Conservation (phyloP, 129 eudicot species). For the Centella asiatica region DNA sequence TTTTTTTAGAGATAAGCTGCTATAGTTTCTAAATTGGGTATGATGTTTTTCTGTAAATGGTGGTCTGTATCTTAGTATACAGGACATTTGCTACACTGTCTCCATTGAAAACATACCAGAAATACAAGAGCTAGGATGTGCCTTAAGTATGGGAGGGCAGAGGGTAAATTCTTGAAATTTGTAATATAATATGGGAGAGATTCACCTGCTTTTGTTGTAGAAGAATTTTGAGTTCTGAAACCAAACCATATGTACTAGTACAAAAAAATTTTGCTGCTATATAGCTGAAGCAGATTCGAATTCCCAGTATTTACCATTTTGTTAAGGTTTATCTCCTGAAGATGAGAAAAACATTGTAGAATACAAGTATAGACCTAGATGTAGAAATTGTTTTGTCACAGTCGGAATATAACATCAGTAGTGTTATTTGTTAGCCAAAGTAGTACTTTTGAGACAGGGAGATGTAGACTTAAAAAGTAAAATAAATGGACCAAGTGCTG, state of each 20-base stretch:
- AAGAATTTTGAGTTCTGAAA: too few relatives aligned
- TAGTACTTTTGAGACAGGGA: neutral
- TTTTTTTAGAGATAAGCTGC: neutral
- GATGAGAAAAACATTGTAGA: neutral
- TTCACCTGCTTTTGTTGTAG: too few relatives aligned
- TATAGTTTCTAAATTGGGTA: neutral
- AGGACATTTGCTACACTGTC: neutral
- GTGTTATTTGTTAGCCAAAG: neutral
- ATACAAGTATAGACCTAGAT: neutral
- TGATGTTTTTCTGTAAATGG: neutral
- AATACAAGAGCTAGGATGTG: neutral
- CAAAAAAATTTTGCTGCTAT: too few relatives aligned
- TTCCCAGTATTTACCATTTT: too few relatives aligned
- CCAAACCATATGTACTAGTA: too few relatives aligned
- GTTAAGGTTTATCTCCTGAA: neutral
- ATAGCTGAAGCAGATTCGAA: too few relatives aligned
- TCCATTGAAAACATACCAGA: neutral
- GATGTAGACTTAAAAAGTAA: neutral
- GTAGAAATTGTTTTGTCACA: neutral
- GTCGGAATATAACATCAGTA: neutral
- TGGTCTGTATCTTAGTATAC: neutral
- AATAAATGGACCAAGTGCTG: neutral
- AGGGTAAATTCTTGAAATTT: too few relatives aligned
- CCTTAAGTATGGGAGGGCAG: too few relatives aligned
- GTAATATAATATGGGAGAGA: too few relatives aligned